phyloP scores from a whole-genome alignment of 345 rosid genomes.

The Rhodamnia argentea region DNA sequence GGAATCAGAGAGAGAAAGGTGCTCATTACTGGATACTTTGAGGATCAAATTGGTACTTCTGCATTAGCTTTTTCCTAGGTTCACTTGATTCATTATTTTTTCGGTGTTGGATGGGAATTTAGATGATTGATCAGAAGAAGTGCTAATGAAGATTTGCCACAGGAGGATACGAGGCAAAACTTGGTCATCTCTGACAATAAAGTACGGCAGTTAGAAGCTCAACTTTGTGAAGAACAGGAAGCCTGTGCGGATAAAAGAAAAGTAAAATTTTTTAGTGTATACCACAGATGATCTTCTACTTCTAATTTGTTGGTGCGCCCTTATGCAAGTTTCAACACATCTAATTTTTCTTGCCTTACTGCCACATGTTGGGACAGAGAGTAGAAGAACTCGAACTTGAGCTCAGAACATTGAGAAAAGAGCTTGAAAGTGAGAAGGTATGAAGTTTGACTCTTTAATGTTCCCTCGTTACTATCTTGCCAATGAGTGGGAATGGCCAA shows the following conservation, averaged over 20 bases:
- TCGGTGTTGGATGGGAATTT: background rate
- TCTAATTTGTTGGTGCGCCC: background rate
- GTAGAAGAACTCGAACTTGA: constrained; percentile 72
- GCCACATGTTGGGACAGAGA: constrained; percentile 41
- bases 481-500: background rate
- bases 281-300: background rate
- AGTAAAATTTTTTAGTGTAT: constrained; percentile 16
- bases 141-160: constrained; percentile 5
- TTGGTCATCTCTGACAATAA: constrained; percentile 77
- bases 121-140: background rate
- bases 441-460: constrained; percentile 11
- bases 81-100: background rate
- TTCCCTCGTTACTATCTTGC: background rate
- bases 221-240: constrained; percentile 62
- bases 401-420: constrained; percentile 41
- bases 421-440: constrained; percentile 89
- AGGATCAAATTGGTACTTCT: constrained; percentile 67
- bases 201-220: constrained; percentile 87
- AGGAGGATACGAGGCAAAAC: constrained; percentile 89
- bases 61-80: background rate
- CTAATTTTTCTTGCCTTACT: background rate
- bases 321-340: background rate
- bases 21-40: constrained; percentile 61
- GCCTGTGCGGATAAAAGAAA: constrained; percentile 52
- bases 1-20: constrained; percentile 76